Percentiles rank a stretch among this genome's conserved stretches.
Conservation (phyloP, 805 yeast species). For the Wickerhamomyces xylosicus region DNA sequence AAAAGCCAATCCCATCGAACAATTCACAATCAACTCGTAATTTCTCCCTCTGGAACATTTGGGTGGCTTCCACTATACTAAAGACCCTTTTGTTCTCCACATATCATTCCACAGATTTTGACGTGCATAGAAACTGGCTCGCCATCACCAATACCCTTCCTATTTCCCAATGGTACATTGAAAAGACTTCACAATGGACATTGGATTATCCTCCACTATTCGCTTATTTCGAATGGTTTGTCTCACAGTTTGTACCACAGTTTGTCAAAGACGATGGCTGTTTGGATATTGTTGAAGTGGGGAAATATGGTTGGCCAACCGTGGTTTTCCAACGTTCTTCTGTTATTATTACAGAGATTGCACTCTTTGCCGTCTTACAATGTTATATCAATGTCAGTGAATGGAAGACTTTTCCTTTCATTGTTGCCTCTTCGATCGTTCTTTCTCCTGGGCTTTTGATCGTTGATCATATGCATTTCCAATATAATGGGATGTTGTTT, state of each 20-base stretch:
- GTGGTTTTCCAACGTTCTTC: conserved; percentile 72
- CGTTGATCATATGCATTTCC: conserved; percentile 94
- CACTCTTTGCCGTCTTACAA: conserved; percentile 62
- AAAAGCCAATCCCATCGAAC: too few species aligned
- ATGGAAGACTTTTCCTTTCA: conserved; percentile 40
- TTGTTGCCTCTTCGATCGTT: conserved; percentile 71
- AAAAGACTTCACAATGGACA: conserved; percentile 80
- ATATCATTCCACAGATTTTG: conserved; percentile 92
- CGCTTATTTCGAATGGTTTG: conserved; percentile 85
- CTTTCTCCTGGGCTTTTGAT: conserved; percentile 85
- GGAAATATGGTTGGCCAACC: conserved; percentile 65
- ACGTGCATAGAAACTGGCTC: conserved; percentile 95
- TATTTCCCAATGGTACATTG: conserved; percentile 71
- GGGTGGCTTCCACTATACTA: conserved; percentile 51
- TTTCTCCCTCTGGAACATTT: conserved; percentile 53
- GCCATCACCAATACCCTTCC: conserved; percentile 81
- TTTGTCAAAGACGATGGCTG: conserved; percentile 66
- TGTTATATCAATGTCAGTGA: conserved; percentile 41
- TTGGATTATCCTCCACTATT: conserved; percentile 96
- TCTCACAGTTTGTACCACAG: conserved; percentile 63
- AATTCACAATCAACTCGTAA: conserved; percentile 15
- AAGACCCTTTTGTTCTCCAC: conserved; percentile 62
- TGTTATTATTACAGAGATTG: conserved; percentile 68
- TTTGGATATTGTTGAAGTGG: conserved; percentile 43
- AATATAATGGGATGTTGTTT: conserved; percentile 89